Base-by-base conservation (phyloP, 768 basidiomycete genomes). In the Psilocybe sp. region DNA sequence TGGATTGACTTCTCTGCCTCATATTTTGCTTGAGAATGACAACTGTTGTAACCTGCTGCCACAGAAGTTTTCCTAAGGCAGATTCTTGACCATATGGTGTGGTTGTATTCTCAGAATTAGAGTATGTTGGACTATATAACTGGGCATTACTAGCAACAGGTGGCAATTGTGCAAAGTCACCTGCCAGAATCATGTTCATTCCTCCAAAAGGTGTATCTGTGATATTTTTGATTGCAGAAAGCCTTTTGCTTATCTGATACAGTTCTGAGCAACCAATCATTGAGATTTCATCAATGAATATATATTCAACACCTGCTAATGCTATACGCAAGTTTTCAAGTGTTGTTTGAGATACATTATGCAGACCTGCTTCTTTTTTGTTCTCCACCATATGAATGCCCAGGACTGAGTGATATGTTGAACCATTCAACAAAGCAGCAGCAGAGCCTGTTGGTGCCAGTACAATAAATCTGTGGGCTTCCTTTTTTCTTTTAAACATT, bases 151-250 rank as follows among this genome's bases (percentile, higher is more conserved):
- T 28, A n/a, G 41, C 48, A 3, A 57, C 63, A 23, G 68, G 74
- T 4, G 71, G 71, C 0, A 77, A 52, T 42, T 78, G 74, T 1
- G 70, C 73, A 65, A 76, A 75, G 46, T 77, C 75, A n/a, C 74
- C 74, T 12, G 74, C 72, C 50, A 76, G 64, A n/a, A 76, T 69
- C 40, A 77, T 61, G 47, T 70, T 71, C 19, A 71, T 62, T 1
- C 73, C 71, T 18, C 71, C 71, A 58, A 69, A 69, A 14, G 61
- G 55, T 3, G 38, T 5, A 38, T 65, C 55, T 38, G 47, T 31
- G 5, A 51, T 42, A 28, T 60, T 56, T 14, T 43, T 49, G 2
- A 64, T 51, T 12, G 56, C 48, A 1, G 64, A 46, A 1, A 71
- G 37, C 14, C 61, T 47, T 0, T 55, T 51, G 50, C 64, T 64